Base-by-base conservation (phyloP, 352 stramenopile genomes). In the Elongisporangium senticosum region DNA sequence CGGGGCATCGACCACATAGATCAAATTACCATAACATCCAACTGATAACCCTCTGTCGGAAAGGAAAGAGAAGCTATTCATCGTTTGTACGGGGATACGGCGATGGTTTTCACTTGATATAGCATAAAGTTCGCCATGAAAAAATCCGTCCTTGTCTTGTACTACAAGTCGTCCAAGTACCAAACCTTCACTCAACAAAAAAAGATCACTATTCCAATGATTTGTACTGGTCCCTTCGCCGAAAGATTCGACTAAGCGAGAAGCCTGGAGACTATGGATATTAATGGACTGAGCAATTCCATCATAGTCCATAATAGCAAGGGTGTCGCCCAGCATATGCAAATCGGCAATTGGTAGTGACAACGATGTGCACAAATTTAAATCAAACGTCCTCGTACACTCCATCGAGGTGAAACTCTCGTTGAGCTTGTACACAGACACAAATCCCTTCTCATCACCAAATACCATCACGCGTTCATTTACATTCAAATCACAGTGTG, bases 101-200 rank as follows among this genome's bases (percentile, higher is more conserved):
- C 63, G 53, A 43, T 57, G 33, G 17, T 72, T 55, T 56, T 65
- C 52, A 54, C 60, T 56, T 20, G 61, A 61, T 40, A 65, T 59
- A 4, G 49, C 53, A 24, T 17, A 33, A 39, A 53, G 39, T 28
- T 51, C 39, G 23, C 56, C 53, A 59, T 28, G 33, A 63, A 74
- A 7, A 22, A 24, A 13, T n/a, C 37, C 24, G 19, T 15, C 51
- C 2, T 49, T 19, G 19, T 51, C n/a, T 3, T 48, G 23, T 11
- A n/a, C 14, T 17, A 52, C 10, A 14, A 63, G 6, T 24, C 48
- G 37, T n/a, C 68, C 62, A 6, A 84, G 26, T 1, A 79, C 65
- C 53, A 79, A 58, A 33, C 65, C 70, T 37, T 75, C 68, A 6
- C 69, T 63, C 13, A 68, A 58, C 17, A 57, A 23, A 23, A 80